Evolutionary conservation across 225 moss, liverwort and hornwort species (phyloP), one percentile per base, ranked within the genome.

Genomic region (Takakia lepidozioides): DNA sequence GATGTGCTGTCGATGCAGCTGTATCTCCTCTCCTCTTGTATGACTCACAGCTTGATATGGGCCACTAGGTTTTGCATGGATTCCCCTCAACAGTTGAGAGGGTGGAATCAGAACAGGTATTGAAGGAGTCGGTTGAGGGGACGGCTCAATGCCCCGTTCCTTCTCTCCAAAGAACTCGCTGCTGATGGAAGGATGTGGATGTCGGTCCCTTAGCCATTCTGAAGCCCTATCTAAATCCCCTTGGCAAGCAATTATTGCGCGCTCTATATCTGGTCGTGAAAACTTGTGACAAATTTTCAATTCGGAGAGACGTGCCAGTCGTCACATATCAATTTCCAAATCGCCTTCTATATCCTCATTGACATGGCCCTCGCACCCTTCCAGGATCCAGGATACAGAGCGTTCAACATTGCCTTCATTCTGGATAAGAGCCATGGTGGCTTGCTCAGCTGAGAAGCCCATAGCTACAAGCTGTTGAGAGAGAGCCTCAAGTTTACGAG

Each of bases 321-420:
- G 65, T 10, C 69, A 58, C 20, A 75, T 70, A 42, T 75, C 75
- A 61, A 75, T 58, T 59, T 75, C 66, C 54, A 70, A 47, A 50
- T 44, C 14, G 26, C 57, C 61, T 11, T 60, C 65, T 8, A 59
- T 59, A 11, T 70, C 68, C 17, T 65, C 66, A 43, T 75, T 70
- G 27, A 69, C 65, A 48, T 69, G 52, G n/a, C 70, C 69, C 48
- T 70, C 70, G 4, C 75, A 69, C 22, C 75, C 75, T 75, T 75
- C 75, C 58, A 75, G 46, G 45, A 75, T 56, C 70, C 70, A 75
- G 38, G 69, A 64, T 32, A 75, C 66, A 1, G 75, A 69, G 23
- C 58, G 65, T 53, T 75, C 75, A 28, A 75, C 65, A 50, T 70
- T 42, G 21, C 75, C 75, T 55, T 75, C 66, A 18, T 75, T 75